phyloP scores from a whole-genome alignment of 2,329 filamentous ascomycete species.

The Pestalotiopsis fici region DNA sequence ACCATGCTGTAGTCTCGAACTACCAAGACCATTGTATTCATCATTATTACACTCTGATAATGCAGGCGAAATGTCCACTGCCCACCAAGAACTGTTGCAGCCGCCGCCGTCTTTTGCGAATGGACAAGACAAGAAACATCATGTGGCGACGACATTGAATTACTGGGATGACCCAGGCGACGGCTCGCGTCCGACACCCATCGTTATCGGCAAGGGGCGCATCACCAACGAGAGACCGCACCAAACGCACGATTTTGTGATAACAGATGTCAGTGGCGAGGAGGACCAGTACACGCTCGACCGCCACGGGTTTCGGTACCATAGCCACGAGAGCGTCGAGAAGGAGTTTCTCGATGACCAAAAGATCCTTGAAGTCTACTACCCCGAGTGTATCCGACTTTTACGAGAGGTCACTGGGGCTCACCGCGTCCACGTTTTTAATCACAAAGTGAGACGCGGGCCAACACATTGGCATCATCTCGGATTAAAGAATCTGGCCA shows the following conservation, averaged over 20 bases:
- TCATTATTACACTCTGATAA: neutral
- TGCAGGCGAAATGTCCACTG: neutral
- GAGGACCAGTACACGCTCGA: conserved; percentile 41
- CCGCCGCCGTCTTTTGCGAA: neutral
- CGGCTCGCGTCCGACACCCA: conserved; percentile 2
- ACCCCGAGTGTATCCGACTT: conserved; percentile 69
- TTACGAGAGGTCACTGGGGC: conserved; percentile 63
- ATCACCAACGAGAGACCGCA: conserved; percentile 42
- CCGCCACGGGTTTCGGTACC: conserved; percentile 41
- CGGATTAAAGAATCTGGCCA: conserved; percentile 59
- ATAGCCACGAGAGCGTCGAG: conserved; percentile 29
- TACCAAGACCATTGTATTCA: neutral
- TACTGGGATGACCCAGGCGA: conserved; percentile 2
- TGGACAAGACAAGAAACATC: conserved; percentile 5
- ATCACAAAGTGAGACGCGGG: conserved; percentile 67
- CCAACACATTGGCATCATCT: conserved; percentile 64
- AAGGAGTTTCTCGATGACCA: conserved; percentile 52
- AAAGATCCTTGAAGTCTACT: conserved; percentile 65
- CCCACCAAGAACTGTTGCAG: neutral
- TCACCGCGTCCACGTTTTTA: conserved; percentile 66
- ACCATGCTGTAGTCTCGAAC: neutral
- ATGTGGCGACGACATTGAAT: conserved; percentile 2
- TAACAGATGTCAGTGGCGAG: conserved; percentile 38
- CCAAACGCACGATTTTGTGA: conserved; percentile 43
- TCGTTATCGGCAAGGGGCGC: neutral